Evolutionary conservation across 805 yeast genomes (phyloP).

Genomic region (Lipomyces mesembrius): DNA sequence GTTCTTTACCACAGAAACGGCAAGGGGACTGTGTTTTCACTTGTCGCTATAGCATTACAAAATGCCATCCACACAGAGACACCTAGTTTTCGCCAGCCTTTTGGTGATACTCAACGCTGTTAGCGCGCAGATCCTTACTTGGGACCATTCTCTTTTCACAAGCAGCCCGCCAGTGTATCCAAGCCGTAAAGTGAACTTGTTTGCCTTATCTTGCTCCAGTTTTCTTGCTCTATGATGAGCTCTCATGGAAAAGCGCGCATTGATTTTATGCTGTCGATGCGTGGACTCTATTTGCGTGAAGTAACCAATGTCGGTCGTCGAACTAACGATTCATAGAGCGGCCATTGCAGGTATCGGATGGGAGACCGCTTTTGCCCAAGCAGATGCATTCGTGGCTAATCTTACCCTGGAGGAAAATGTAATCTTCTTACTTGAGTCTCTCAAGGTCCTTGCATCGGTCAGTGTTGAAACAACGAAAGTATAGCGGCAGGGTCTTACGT

Average conservation of each 20-base stretch:
- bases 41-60: neutral
- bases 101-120: slow-evolving; percentile 26
- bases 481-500: neutral
- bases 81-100: neutral
- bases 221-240: neutral
- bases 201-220: neutral
- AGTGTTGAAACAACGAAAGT: neutral
- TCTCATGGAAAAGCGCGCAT: too few species aligned
- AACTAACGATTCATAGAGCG: neutral
- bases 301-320: neutral
- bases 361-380: slow-evolving; percentile 61
- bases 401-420: slow-evolving; percentile 65
- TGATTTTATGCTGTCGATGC: too few species aligned
- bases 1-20: too few species aligned
- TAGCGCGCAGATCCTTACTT: slow-evolving; percentile 34
- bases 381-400: slow-evolving; percentile 58
- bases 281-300: neutral
- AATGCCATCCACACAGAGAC: neutral
- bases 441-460: slow-evolving; percentile 56
- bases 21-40: too few species aligned
- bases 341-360: slow-evolving; percentile 44
- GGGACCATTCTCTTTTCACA: neutral
- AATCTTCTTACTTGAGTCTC: slow-evolving; percentile 64
- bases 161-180: neutral
- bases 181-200: neutral